Base-by-base conservation (phyloP, 2,329 filamentous ascomycete species). In the Diaporthe sp. region DNA sequence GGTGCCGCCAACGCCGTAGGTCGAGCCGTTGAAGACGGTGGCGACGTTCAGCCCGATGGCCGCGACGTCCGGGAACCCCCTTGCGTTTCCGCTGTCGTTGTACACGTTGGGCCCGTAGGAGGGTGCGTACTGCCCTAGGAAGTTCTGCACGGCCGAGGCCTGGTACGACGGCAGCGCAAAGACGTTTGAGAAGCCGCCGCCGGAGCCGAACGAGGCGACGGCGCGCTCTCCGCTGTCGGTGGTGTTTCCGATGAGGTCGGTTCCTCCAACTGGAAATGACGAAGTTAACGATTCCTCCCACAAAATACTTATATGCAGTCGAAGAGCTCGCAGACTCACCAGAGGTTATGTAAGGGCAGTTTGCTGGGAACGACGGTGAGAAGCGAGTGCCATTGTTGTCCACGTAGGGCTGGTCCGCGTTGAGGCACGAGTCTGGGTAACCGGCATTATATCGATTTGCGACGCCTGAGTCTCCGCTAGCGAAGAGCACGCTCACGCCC, bases 391-490 rank as follows among this genome's bases (percentile, higher is more conserved):
- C 75, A 49, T 76, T 76, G 12, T 37, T 71, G n/a, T 76, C 75
- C 12, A 76, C 75, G 8, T 71, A 74, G 22, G 31, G 47, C 31
- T 51, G 2, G 22, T 71, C 71, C 5, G 71, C 65, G 28, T 76
- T 74, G 13, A 76, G 58, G 58, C 75, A 76, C 0, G 75, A 71
- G 31, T 74, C 39, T 34, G 75, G 75, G 31, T 76, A 74, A 0
- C 72, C 75, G 12, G 75, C 71, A 15, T 76, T 76, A 28, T 74
- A 76, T 10, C 75, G 57, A 44, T 73, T 76, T 47, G 75, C 75
- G 4, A 88, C 86, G 17, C 87, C 87, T 25, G 82, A 82, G 79
- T 89, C 88, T 57, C 88, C 88, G 1, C 85, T 87, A 4, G 87
- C 86, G 57, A 88, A 85, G 37, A 89, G 81, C 20, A 88, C 81